Conservation (phyloP, 192 early-diverging fungal genomes). For the Entomortierella parvispora region DNA sequence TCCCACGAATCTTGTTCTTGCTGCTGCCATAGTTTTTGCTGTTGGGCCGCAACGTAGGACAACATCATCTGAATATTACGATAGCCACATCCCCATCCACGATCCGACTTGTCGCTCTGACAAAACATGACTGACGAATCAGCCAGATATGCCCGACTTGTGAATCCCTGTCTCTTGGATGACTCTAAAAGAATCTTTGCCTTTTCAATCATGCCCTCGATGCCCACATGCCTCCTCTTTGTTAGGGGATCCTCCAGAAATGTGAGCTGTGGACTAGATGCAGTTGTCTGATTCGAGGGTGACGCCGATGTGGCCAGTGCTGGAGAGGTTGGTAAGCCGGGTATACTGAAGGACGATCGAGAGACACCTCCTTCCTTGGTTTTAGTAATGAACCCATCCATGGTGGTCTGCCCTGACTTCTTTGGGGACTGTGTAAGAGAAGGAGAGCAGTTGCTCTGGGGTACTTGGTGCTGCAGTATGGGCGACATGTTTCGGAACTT, state of each 20-base stretch:
- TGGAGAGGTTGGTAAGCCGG: background rate
- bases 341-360: background rate
- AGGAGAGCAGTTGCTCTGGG: too few species aligned
- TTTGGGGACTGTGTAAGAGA: conserved; percentile 1
- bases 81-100: conserved; percentile 79
- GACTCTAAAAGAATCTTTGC: conserved; percentile 11
- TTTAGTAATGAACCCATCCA: conserved; percentile 32
- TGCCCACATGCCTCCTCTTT: background rate
- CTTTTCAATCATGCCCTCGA: conserved; percentile 12
- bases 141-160: conserved; percentile 32
- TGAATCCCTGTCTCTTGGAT: conserved; percentile 21
- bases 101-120: conserved; percentile 52
- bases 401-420: conserved; percentile 30
- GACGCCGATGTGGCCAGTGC: too few species aligned
- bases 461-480: too few species aligned
- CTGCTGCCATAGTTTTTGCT: background rate
- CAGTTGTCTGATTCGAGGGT: background rate
- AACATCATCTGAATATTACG: conserved; percentile 77
- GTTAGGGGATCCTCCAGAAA: background rate
- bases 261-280: background rate
- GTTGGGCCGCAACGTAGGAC: conserved; percentile 54
- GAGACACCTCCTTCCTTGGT: background rate
- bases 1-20: too few species aligned
- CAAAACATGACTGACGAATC: conserved; percentile 22
- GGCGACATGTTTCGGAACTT: too few species aligned